Percentiles rank a stretch among this genome's conserved stretches.
Conservation (phyloP, 345 rosid genomes). For the Schrenkiella parvula region DNA sequence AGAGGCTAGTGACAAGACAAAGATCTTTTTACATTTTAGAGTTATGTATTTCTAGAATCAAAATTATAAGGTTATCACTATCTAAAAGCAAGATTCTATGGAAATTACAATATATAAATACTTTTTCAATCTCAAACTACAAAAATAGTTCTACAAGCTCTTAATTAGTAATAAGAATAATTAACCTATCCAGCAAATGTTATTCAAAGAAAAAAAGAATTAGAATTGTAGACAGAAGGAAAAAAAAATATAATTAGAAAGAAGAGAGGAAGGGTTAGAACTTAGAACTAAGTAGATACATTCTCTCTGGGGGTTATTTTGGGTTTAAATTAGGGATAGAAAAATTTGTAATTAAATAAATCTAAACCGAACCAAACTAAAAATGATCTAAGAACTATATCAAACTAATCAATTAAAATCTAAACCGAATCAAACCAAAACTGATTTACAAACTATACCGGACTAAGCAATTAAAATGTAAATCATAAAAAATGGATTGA, state of each 20-base stretch:
- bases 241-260: background rate
- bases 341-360: background rate
- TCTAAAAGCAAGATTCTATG: constrained; percentile 5
- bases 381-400: no score
- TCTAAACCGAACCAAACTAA: no score
- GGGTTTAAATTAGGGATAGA: background rate
- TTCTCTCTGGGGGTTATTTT: background rate
- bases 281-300: background rate
- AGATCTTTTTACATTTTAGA: constrained; percentile 30
- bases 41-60: constrained; percentile 24
- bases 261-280: background rate
- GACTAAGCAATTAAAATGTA: background rate
- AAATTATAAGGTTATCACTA: constrained; percentile 16
- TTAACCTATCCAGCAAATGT: background rate
- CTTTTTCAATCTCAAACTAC: background rate
- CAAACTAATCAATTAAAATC: no score
- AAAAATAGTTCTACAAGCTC: constrained; percentile 9
- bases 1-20: constrained; percentile 31
- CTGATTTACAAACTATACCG: background rate
- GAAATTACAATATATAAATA: background rate
- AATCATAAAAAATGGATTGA: background rate
- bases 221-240: constrained; percentile 3
- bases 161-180: constrained; percentile 14
- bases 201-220: background rate
- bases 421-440: background rate